Percentiles rank a stretch among this genome's conserved stretches.
Conservation (phyloP, 2,329 filamentous ascomycete genomes). For the Boeremia lycopersici region DNA sequence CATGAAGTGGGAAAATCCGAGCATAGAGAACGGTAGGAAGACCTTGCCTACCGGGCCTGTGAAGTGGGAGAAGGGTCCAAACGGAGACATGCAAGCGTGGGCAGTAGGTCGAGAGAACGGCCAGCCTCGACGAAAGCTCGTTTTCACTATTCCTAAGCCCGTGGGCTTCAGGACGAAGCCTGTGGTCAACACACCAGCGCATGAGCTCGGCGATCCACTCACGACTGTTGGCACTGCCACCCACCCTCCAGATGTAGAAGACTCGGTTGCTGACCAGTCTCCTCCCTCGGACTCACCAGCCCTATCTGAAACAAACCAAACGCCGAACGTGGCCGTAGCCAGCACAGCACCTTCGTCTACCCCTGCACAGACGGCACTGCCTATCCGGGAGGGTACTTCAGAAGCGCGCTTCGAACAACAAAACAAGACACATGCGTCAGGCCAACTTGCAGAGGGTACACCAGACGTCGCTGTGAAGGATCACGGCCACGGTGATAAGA, state of each 20-base stretch:
- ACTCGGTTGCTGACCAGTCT: slow-evolving; percentile 21
- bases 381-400: slow-evolving; percentile 50
- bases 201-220: slow-evolving; percentile 29
- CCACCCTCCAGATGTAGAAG: slow-evolving; percentile 41
- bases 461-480: slow-evolving; percentile 48
- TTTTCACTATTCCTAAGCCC: slow-evolving; percentile 48
- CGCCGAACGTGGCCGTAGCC: slow-evolving; percentile 5
- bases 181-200: slow-evolving; percentile 37
- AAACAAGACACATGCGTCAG: slow-evolving; percentile 51
- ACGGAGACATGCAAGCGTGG: slow-evolving; percentile 53
- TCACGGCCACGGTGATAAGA: slow-evolving; percentile 53
- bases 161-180: slow-evolving; percentile 37
- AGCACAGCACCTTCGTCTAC: slow-evolving; percentile 10
- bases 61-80: slow-evolving; percentile 51
- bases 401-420: slow-evolving; percentile 51
- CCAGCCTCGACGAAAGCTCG: slow-evolving; percentile 44
- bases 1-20: slow-evolving; percentile 50
- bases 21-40: slow-evolving; percentile 39
- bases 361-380: slow-evolving; percentile 26
- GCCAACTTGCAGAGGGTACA: slow-evolving; percentile 51
- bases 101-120: slow-evolving; percentile 54
- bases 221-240: slow-evolving; percentile 44
- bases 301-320: slow-evolving; percentile 18
- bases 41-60: slow-evolving; percentile 57
- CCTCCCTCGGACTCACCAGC: slow-evolving; percentile 32